Percentiles rank a stretch among this genome's conserved stretches.
Evolutionary conservation across 1,284 basidiomycete species (phyloP).

Genomic region (Sporisorium graminicola): DNA sequence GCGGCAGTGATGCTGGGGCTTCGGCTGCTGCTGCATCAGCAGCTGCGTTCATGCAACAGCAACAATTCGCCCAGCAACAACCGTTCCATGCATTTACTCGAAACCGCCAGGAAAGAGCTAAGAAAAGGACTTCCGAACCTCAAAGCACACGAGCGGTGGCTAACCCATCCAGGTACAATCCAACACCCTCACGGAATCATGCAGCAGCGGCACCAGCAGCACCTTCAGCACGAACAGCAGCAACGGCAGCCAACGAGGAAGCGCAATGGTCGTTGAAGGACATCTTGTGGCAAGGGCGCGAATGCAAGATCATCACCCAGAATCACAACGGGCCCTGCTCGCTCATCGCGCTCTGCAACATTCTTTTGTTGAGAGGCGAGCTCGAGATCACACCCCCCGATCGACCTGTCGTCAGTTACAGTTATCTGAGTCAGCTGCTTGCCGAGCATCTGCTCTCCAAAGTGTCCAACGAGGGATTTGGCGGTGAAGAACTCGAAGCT

Average conservation of each 20-base stretch:
- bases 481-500: conserved; percentile 76
- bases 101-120: no score
- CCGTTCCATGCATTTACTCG: neutral
- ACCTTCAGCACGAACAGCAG: neutral
- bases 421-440: conserved; percentile 82
- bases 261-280: conserved; percentile 63
- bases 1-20: conserved; percentile 7
- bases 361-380: conserved; percentile 57
- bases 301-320: conserved; percentile 71
- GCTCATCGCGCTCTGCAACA: conserved; percentile 79
- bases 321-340: conserved; percentile 79
- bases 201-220: neutral
- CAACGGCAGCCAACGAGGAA: conserved; percentile 30
- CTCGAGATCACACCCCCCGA: conserved; percentile 73
- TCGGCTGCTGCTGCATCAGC: conserved; percentile 7
- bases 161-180: neutral
- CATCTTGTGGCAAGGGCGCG: conserved; percentile 53
- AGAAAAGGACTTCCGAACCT: neutral
- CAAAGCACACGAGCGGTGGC: neutral
- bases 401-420: conserved; percentile 81
- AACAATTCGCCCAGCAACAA: neutral
- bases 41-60: conserved; percentile 5
- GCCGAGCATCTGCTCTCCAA: conserved; percentile 80
- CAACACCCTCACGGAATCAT: neutral
- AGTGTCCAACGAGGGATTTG: conserved; percentile 62